Base-by-base conservation (phyloP, 2,329 filamentous ascomycete species). In the Hirsutella minnesotensis region DNA sequence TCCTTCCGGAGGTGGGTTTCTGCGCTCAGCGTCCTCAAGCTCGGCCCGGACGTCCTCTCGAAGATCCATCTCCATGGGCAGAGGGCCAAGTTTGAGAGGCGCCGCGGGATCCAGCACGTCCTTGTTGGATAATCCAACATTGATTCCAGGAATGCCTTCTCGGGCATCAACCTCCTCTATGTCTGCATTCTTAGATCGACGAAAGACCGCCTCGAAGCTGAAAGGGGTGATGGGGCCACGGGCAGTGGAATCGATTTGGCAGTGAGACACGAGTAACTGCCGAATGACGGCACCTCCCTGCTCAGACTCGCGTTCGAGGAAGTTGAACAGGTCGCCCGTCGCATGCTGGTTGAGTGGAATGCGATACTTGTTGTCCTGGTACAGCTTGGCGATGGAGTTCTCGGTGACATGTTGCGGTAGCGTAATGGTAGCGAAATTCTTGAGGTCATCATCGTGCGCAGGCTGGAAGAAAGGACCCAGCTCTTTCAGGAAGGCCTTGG, bases 261-360 rank as follows among this genome's bases (percentile, higher is more conserved):
- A 81, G 51, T 75, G 68, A 0, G 69, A 64, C 36, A 77, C 71
- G 16, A 96, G 70, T 15, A 96, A 72, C 38, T 81, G 77, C 31
- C 83, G 78, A 50, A 96, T 78, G 13, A 90, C 77, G 7, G 78
- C 76, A 15, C 88, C 90, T 10, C 88, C 88, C 41, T 83, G 77
- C 40, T 86, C 83, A 13, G 81, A 76, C 49, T 95, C 89, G n/a
- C 81, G 79, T 60, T 96, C 89, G 1, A 98, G 69, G 53, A 90
- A 94, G 52, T 88, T 84, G 55, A 95, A 83, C 9, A 96, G 73
- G 46, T 85, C 85, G 44, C 80, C 81, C 45, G 85, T 88, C 1
- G 88, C 81, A 52, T 89, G 83, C 44, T 83, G 81, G 53, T 89
- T 95, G n/a, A 98, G 68, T 0, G 87, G 87, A 30, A 98, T 73